A percentile compares a stretch with the other conserved stretches of the same genome.
Conservation (phyloP, 306 rosid genomes). For the Cucurbita moschata region DNA sequence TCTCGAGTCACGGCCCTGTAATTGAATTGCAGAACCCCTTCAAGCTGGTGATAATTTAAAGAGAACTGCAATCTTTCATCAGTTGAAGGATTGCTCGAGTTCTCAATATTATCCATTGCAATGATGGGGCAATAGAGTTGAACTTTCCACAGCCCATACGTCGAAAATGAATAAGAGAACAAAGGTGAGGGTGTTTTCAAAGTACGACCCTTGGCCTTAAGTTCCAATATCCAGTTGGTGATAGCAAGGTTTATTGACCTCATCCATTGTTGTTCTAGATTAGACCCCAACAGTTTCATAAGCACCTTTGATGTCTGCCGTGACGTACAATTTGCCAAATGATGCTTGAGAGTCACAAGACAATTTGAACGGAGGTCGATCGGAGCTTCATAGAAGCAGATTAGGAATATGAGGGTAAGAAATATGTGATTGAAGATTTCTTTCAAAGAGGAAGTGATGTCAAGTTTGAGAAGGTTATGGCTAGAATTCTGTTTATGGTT, state of each 20-base stretch:
- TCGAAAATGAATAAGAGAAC: constrained; percentile 54
- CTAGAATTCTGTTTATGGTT: constrained; percentile 23
- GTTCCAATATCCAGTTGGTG: constrained; percentile 62
- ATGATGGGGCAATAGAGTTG: constrained; percentile 80
- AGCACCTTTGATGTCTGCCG: constrained; percentile 35
- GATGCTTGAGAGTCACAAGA: constrained; percentile 33
- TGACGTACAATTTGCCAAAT: constrained; percentile 24
- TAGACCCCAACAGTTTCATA: constrained; percentile 64
- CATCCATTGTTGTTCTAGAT: constrained; percentile 84
- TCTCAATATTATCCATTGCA: constrained; percentile 48
- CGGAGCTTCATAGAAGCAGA: constrained; percentile 82
- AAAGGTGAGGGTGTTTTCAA: constrained; percentile 57
- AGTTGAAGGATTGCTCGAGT: constrained; percentile 29
- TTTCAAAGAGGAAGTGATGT: constrained; percentile 18
- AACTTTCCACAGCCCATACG: constrained; percentile 66
- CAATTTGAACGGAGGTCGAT: constrained; percentile 39
- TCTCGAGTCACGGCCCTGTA: constrained; percentile 32
- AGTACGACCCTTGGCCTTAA: constrained; percentile 19
- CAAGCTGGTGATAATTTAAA: constrained; percentile 64
- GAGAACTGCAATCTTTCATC: constrained; percentile 77
- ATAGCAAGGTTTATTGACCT: constrained; percentile 77
- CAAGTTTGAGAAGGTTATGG: constrained; percentile 36
- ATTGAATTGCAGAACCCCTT: constrained; percentile 85
- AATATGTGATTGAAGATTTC: constrained; percentile 59
- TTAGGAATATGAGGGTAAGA: constrained; percentile 50